A percentile compares a stretch with the other conserved stretches of the same genome.
These are phyloP conservation scores for Bryoerythrophyllum caledonicum DNA, from an alignment of 225 moss, liverwort and hornwort species.

Conservation along the genomic window DNA sequence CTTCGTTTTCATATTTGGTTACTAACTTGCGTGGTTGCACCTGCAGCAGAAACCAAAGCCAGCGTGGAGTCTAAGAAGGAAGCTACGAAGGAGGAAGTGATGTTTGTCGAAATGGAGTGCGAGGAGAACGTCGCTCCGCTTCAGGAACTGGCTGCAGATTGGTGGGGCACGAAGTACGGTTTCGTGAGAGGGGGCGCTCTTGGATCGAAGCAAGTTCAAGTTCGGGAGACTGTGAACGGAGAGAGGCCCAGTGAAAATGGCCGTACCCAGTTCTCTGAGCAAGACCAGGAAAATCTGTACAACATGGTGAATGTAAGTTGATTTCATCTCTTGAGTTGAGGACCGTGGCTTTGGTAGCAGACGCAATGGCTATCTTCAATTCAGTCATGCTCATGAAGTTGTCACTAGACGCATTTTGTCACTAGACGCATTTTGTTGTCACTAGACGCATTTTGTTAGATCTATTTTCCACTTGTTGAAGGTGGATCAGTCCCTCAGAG, in stretches of 20 bases:
- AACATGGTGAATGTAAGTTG: conserved; percentile 67
- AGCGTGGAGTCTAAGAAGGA: conserved; percentile 23
- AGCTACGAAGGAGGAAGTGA: conserved; percentile 25
- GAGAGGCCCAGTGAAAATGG: conserved; percentile 48
- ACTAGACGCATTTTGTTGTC: too few relatives aligned
- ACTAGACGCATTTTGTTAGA: too few relatives aligned
- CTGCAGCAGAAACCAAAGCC: conserved; percentile 24
- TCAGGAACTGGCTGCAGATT: conserved; percentile 54
- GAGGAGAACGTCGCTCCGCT: conserved; percentile 22
- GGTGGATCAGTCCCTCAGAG: not conserved
- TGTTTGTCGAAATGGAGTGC: conserved; percentile 44
- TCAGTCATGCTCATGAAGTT: not conserved
- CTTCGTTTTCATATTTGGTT: not conserved
- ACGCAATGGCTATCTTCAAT: not conserved
- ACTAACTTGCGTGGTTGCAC: not conserved
- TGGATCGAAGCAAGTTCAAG: conserved; percentile 53
- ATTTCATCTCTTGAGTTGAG: not conserved
- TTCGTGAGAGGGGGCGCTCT: conserved; percentile 87
- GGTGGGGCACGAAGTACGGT: conserved; percentile 91
- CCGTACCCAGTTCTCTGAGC: conserved; percentile 76
- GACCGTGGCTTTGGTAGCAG: not conserved
- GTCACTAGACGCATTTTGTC: not conserved
- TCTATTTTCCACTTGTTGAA: not conserved
- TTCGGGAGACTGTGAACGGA: conserved; percentile 47
- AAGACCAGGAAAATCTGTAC: conserved; percentile 87